phyloP scores from a whole-genome alignment of 2,329 filamentous ascomycete species.

The Stagonosporopsis chrysanthemi region DNA sequence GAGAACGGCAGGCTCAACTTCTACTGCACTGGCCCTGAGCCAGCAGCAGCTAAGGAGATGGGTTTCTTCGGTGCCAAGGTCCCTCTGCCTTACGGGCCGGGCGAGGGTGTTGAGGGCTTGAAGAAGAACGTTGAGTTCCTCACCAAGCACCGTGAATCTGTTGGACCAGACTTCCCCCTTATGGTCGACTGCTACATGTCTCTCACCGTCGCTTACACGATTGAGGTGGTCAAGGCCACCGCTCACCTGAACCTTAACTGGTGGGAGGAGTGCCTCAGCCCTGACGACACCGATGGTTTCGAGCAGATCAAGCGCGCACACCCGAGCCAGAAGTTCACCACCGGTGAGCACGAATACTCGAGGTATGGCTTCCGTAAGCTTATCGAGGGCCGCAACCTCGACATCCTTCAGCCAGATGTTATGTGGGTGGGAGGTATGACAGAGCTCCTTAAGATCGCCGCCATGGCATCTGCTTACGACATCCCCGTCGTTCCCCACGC shows the following conservation, averaged over 20 bases:
- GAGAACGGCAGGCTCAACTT: constrained; percentile 75
- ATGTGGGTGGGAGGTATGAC: constrained; percentile 98
- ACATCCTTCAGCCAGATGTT: constrained; percentile 94
- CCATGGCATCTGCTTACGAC: constrained; percentile 91
- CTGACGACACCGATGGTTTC: constrained; percentile 92
- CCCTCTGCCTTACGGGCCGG: constrained; percentile 85
- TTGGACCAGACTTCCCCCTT: constrained; percentile 89
- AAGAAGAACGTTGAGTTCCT: constrained; percentile 91
- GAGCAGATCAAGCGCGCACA: constrained; percentile 89
- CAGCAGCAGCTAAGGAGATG: constrained; percentile 79
- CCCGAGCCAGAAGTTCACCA: constrained; percentile 91
- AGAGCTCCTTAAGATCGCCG: constrained; percentile 86
- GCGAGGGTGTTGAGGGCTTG: constrained; percentile 82
- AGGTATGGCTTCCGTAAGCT: constrained; percentile 94
- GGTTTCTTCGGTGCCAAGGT: constrained; percentile 94
- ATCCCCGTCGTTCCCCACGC: constrained; percentile 96
- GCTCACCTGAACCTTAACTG: constrained; percentile 89
- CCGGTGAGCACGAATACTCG: constrained; percentile 94
- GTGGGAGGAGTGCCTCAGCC: constrained; percentile 95
- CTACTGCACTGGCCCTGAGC: constrained; percentile 93
- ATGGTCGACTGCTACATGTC: constrained; percentile 99
- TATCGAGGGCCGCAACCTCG: constrained; percentile 87
- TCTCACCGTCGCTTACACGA: constrained; percentile 89
- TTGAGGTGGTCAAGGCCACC: constrained; percentile 85
- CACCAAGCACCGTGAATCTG: constrained; percentile 79